Conservation (phyloP, 202 grass and related monocot species). For the Setaria viridis region DNA sequence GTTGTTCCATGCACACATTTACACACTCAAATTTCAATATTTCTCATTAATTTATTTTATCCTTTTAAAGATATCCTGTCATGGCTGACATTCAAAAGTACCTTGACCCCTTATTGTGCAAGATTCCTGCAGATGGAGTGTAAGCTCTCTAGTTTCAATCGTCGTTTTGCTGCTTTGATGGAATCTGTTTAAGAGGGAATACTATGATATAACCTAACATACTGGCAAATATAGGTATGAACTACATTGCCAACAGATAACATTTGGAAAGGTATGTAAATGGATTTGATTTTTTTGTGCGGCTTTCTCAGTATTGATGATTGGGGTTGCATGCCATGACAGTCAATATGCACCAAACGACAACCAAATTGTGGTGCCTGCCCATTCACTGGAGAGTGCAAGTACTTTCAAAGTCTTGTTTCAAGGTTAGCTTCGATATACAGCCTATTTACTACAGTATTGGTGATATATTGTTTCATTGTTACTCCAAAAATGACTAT, state of each 20-base stretch:
- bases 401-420: not conserved
- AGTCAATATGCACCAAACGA: not conserved
- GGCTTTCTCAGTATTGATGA: not conserved
- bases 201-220: not conserved
- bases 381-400: not conserved
- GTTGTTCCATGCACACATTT: not conserved
- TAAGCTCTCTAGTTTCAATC: not conserved
- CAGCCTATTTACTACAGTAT: too few species aligned
- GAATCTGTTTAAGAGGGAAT: not conserved
- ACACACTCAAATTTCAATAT: not conserved
- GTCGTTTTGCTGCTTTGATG: not conserved
- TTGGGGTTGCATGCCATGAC: not conserved
- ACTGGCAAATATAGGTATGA: slow-evolving; percentile 16
- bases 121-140: not conserved
- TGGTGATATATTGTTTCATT: not conserved
- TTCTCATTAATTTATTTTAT: not conserved
- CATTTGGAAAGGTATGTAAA: slow-evolving; percentile 7
- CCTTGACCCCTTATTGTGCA: slow-evolving; percentile 5
- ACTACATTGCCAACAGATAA: not conserved
- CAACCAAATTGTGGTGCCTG: not conserved
- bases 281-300: not conserved
- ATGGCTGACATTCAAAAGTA: slow-evolving; percentile 10
- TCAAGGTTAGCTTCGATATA: not conserved
- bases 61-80: slow-evolving; percentile 6
- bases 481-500: too few species aligned